phyloP scores from a whole-genome alignment of 2,329 filamentous ascomycete genomes.

The Akanthomyces uredinophilus region DNA sequence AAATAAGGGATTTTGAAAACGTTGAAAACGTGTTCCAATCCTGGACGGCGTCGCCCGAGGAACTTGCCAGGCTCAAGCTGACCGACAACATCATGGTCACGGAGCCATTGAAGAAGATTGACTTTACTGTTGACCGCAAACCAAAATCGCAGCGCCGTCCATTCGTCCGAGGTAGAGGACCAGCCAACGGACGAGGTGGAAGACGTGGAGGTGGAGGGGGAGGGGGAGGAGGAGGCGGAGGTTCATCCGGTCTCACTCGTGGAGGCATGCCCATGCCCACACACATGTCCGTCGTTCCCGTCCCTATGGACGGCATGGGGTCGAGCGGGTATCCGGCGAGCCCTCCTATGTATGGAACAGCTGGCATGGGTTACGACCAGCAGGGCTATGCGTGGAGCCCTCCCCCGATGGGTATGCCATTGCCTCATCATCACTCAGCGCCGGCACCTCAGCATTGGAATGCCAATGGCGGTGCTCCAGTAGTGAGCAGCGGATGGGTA shows the following conservation, averaged over 20 bases:
- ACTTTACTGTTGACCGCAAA: conserved; percentile 54
- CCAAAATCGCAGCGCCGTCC: conserved; percentile 27
- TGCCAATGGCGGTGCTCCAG: background rate
- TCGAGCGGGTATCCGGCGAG: background rate
- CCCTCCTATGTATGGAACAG: conserved; percentile 7
- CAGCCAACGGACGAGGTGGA: conserved; percentile 11
- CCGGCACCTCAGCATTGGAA: conserved; percentile 7
- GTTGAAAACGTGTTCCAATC: conserved; percentile 62
- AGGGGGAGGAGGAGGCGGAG: conserved; percentile 17
- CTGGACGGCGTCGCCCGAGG: conserved; percentile 57
- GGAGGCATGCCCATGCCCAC: conserved; percentile 6
- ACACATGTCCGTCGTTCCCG: background rate
- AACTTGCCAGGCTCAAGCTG: conserved; percentile 53
- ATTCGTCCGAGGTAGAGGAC: conserved; percentile 23
- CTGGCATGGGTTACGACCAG: conserved; percentile 3
- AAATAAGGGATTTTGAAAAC: conserved; percentile 51
- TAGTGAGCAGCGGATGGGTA: conserved; percentile 11
- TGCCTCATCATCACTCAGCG: background rate
- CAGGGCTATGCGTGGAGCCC: conserved; percentile 5
- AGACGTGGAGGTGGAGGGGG: conserved; percentile 17
- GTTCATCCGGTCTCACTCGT: conserved; percentile 13
- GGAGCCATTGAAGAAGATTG: conserved; percentile 58
- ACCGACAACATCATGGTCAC: conserved; percentile 60
- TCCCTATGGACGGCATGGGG: background rate
- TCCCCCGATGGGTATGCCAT: conserved; percentile 5